Base-by-base conservation (phyloP, 2,329 filamentous ascomycete genomes). In the Cercospora sojina region DNA sequence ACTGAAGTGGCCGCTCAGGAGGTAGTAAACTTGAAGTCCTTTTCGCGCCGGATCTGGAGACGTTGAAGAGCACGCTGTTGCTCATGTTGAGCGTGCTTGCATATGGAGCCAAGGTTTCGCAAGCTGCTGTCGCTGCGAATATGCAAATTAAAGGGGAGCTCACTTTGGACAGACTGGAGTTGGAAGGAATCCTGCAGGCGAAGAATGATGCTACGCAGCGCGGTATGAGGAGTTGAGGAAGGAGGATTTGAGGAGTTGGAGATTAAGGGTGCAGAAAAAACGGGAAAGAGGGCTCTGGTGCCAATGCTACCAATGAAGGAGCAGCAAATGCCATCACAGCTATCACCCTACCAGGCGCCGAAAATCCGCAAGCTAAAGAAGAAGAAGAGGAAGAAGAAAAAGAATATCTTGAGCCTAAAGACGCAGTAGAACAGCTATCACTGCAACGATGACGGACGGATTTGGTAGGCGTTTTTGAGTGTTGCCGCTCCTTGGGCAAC, bases 1-100 rank as follows among this genome's bases (percentile, higher is more conserved):
- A 16, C 29, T 67, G 25, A 66, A 58, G 38, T 70, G 65, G 61
- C 66, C 66, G 2, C 31, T 69, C n/a, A 3, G 57, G 64, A 16
- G 67, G 59, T 25, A 60, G 64, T 6, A 69, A 68, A 16, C 23
- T 70, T 12, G 64, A 66, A n/a, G 56, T 64, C 0, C 58, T 71
- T 53, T 71, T 53, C 59, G 68, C 4, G 66, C 68, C 68, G 3
- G 67, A 70, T 43, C 32, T 71, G 57, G 66, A 71, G 60, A 64
- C 63, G 41, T 27, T 70, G 47, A 71, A 71, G 58, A 69, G 49
- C 1, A 67, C 68, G 2, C 62, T 71, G 6, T 29, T 69, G 61
- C n/a, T 71, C 16, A 70, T 71, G 68, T 23, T 71, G 16, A 67
- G 59, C 49, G 68, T 70, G 4, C 51, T 70, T 7, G 61, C 62